Evolutionary conservation across 768 basidiomycete genomes (phyloP).

Genomic region (Roridomyces roridus): DNA sequence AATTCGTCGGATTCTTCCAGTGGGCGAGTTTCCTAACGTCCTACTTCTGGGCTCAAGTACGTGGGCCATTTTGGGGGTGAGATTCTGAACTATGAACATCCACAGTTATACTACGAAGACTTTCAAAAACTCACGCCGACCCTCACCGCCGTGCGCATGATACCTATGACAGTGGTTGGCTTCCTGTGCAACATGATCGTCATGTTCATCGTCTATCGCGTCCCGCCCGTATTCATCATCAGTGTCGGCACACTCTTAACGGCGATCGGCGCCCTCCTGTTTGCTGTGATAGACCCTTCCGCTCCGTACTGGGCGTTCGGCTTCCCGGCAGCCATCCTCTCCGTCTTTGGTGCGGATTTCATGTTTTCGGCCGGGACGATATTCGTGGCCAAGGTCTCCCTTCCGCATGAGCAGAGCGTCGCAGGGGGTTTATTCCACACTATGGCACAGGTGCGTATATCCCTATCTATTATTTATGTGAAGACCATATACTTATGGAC

Average conservation of each 20-base stretch:
- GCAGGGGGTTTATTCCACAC: constrained; percentile 81
- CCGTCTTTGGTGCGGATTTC: constrained; percentile 82
- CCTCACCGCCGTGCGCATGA: constrained; percentile 65
- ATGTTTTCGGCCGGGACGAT: constrained; percentile 76
- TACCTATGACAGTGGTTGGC: constrained; percentile 80
- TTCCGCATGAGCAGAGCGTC: constrained; percentile 77
- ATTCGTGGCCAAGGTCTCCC: constrained; percentile 74
- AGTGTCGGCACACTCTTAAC: constrained; percentile 72
- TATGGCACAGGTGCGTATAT: constrained; percentile 47
- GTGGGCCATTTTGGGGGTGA: neutral
- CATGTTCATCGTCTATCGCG: constrained; percentile 59
- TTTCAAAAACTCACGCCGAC: constrained; percentile 61
- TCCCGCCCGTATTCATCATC: constrained; percentile 63
- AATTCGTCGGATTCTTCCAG: constrained; percentile 66
- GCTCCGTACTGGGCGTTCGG: constrained; percentile 77
- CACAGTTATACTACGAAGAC: constrained; percentile 75
- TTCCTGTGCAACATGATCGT: constrained; percentile 69
- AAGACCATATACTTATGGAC: neutral
- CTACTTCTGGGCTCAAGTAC: constrained; percentile 44
- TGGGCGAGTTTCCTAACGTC: constrained; percentile 65
- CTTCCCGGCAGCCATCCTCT: constrained; percentile 69
- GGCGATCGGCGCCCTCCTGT: constrained; percentile 61
- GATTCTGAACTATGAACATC: neutral
- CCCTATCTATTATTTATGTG: neutral
- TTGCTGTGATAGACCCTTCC: constrained; percentile 67